phyloP scores from a whole-genome alignment of 495 filamentous ascomycete genomes.

The Annulohypoxylon bovei region DNA sequence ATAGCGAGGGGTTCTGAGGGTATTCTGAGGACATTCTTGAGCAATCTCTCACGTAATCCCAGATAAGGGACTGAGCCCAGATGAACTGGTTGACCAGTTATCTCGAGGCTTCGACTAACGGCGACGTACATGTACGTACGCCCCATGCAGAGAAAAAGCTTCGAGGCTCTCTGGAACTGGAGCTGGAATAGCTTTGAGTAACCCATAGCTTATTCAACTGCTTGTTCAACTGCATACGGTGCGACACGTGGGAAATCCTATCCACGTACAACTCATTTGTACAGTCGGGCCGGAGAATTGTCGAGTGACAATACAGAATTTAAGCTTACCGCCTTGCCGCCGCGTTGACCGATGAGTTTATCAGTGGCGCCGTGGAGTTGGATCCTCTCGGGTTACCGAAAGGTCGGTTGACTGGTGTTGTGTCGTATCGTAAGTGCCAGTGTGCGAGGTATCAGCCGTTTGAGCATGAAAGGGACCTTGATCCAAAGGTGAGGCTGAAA shows the following conservation, averaged over 20 bases:
- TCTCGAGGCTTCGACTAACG: slow-evolving; percentile 23
- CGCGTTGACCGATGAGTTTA: slow-evolving; percentile 34
- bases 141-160: neutral
- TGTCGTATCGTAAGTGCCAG: neutral
- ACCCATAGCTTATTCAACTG: slow-evolving; percentile 15
- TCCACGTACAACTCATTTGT: slow-evolving; percentile 39
- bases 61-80: slow-evolving; percentile 19
- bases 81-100: slow-evolving; percentile 32
- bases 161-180: slow-evolving; percentile 7
- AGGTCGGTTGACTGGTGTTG: slow-evolving; percentile 22
- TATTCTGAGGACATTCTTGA: neutral
- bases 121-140: neutral
- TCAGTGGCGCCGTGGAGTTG: slow-evolving; percentile 24
- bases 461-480: slow-evolving; percentile 23
- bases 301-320: slow-evolving; percentile 36
- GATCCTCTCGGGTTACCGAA: slow-evolving; percentile 34
- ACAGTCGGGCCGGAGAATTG: slow-evolving; percentile 41
- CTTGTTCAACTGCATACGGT: slow-evolving; percentile 34
- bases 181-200: slow-evolving; percentile 23
- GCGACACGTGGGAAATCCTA: slow-evolving; percentile 35
- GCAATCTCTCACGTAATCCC: slow-evolving; percentile 33
- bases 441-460: slow-evolving; percentile 38
- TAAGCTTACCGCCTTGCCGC: slow-evolving; percentile 39
- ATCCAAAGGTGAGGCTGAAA: slow-evolving; percentile 35
- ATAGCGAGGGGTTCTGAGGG: neutral